Base-by-base conservation (phyloP, 768 basidiomycete species). In the Nidula microcarpa region DNA sequence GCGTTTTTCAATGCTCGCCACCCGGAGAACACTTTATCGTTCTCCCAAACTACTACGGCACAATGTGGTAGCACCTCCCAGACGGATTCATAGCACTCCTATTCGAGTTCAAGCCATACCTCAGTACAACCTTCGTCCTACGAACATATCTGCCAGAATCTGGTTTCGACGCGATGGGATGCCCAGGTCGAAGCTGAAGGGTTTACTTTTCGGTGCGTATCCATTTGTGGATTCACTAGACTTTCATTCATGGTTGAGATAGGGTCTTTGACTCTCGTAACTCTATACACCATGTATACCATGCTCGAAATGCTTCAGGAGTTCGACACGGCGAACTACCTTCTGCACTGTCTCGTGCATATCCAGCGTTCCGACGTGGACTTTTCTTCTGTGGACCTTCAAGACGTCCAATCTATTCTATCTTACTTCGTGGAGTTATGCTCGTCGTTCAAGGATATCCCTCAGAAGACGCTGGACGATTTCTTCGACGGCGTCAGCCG, bases 91-190 rank as follows among this genome's bases (percentile, higher is more conserved):
- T 23, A 3, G 3, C 23, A 23, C 23, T 23, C 23, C 23, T 23
- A 3, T 23, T 23, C 23, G 23, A 23, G 23, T 3, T 23, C 23
- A 23, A 3, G 23, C 37, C 37, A 11, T 41, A 41, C 2, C 10
- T 2, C 37, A 41, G 37, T 41, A 41, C 37, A 11, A 41, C 16
- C 33, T 56, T 33, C 61, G 64, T 16, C 62, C 65, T 7, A 51
- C 61, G 11, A 62, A 63, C 13, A 51, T 67, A 48, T 60, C 61
- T 39, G 55, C 59, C 8, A 70, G 60, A 55, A 14, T 72, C 39
- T 68, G 65, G 55, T 71, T 64, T 60, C 62, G 66, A 56, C 58
- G 56, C 32, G 70, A 74, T 63, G 73, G 73, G 33, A 65, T 65
- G 36, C 68, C 68, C 43, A 60, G 73, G 47, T 73, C 72, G 4